Percentiles rank a stretch among this genome's conserved stretches.
Conservation (phyloP, 2,329 filamentous ascomycete genomes). For the Ceratocystis colombiana region DNA sequence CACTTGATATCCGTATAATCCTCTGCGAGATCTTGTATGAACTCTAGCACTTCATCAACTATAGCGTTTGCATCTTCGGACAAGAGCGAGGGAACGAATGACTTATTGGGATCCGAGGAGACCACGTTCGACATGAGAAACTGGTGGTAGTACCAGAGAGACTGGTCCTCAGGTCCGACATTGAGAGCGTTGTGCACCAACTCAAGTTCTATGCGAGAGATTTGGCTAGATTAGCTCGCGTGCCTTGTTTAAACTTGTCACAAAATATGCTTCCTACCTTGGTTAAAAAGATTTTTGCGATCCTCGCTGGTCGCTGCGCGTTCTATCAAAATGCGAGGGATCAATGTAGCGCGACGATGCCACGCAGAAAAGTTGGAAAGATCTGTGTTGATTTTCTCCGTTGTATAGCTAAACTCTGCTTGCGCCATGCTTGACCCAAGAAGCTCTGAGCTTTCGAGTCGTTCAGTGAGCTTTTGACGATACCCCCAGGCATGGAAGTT, state of each 20-base stretch:
- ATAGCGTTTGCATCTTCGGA: slow-evolving; percentile 54
- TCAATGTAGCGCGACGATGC: slow-evolving; percentile 81
- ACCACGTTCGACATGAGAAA: slow-evolving; percentile 65
- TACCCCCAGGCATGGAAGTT: slow-evolving; percentile 99
- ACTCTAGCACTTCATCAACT: slow-evolving; percentile 60
- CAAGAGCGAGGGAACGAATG: slow-evolving; percentile 56
- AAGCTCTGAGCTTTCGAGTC: slow-evolving; percentile 53
- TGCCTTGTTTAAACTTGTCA: too few relatives aligned
- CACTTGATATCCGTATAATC: slow-evolving; percentile 59
- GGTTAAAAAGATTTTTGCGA: slow-evolving; percentile 60
- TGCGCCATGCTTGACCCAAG: slow-evolving; percentile 57
- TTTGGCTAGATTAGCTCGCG: slow-evolving; percentile 2
- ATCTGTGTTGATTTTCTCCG: slow-evolving; percentile 72
- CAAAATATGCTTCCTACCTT: slow-evolving; percentile 41
- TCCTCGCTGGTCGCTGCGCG: slow-evolving; percentile 52
- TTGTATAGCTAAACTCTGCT: slow-evolving; percentile 79
- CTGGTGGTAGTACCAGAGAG: slow-evolving; percentile 93
- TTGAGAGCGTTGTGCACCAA: slow-evolving; percentile 70
- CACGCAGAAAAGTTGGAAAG: slow-evolving; percentile 95
- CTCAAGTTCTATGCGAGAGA: slow-evolving; percentile 50
- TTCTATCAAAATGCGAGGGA: slow-evolving; percentile 64
- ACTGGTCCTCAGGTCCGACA: slow-evolving; percentile 87
- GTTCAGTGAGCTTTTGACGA: slow-evolving; percentile 64
- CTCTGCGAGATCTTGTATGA: slow-evolving; percentile 55
- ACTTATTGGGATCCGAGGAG: slow-evolving; percentile 39